Percentiles rank a stretch among this genome's conserved stretches.
Conservation (phyloP, 495 filamentous ascomycete species). For the Neurospora terricola region DNA sequence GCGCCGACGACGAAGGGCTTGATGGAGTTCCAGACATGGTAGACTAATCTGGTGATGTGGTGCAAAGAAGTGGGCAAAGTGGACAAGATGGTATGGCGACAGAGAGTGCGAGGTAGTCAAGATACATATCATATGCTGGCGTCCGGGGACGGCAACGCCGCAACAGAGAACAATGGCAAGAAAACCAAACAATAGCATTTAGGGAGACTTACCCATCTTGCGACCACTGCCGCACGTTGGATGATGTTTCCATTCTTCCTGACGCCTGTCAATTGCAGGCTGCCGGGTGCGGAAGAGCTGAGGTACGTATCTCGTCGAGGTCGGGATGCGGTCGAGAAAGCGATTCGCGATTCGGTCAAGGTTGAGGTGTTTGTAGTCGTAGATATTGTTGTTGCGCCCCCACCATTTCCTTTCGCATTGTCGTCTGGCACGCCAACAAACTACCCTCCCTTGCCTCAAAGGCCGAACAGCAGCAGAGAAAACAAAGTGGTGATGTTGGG, state of each 20-base stretch:
- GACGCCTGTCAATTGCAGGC: not conserved
- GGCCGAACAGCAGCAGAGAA: not conserved
- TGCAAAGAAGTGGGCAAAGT: not conserved
- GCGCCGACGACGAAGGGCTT: not conserved
- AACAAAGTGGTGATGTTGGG: not conserved
- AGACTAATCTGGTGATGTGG: not conserved
- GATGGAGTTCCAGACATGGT: not conserved
- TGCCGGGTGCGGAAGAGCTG: not conserved
- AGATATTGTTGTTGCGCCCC: not conserved
- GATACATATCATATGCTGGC: not conserved
- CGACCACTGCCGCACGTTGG: constrained; percentile 9
- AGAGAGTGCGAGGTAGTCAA: not conserved
- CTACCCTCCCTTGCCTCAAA: not conserved
- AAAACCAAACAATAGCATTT: not conserved
- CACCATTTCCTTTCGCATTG: not conserved
- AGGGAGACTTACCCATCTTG: constrained; percentile 9
- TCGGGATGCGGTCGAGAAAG: not conserved
- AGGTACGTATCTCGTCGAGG: not conserved
- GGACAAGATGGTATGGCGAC: not conserved
- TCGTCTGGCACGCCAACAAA: not conserved
- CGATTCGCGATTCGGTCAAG: not conserved
- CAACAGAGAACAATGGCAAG: not conserved
- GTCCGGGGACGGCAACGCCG: not conserved
- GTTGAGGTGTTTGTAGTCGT: not conserved
- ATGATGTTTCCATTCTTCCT: constrained; percentile 12